Percentiles rank a stretch among this genome's conserved stretches.
These are phyloP conservation scores for Hagleromyces aurorensis DNA, from an alignment of 805 yeast species.

Conservation along the genomic window DNA sequence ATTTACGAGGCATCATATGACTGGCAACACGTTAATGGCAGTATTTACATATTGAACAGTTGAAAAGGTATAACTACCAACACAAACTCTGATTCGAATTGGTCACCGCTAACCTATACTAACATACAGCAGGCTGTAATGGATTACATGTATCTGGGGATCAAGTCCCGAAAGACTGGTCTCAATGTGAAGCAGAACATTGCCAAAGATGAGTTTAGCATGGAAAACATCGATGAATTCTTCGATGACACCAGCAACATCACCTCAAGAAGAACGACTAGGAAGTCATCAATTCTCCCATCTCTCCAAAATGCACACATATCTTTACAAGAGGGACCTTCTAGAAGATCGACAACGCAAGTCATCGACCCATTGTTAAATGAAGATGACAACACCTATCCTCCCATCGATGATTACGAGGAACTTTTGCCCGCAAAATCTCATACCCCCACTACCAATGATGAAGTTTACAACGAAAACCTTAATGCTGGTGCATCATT, in stretches of 20 bases:
- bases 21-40: too few species aligned
- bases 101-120: too few species aligned
- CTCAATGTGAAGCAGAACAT: slow-evolving; percentile 40
- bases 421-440: too few species aligned
- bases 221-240: slow-evolving; percentile 66
- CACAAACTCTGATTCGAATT: too few species aligned
- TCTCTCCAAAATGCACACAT: not conserved
- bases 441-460: too few species aligned
- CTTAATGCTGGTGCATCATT: slow-evolving; percentile 1
- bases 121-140: too few species aligned
- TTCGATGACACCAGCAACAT: slow-evolving; percentile 34
- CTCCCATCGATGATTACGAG: slow-evolving; percentile 7
- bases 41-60: too few species aligned
- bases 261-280: slow-evolving; percentile 13
- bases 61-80: too few species aligned
- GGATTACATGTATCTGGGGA: slow-evolving; percentile 45
- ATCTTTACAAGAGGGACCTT: not conserved
- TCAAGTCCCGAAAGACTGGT: slow-evolving; percentile 61
- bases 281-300: slow-evolving; percentile 19
- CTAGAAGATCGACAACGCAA: not conserved
- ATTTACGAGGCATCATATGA: too few species aligned
- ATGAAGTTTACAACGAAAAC: too few species aligned
- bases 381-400: slow-evolving; percentile 5
- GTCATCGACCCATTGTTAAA: slow-evolving; percentile 1
- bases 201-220: slow-evolving; percentile 47